These are phyloP conservation scores for Penicillium desertorum DNA, from an alignment of 495 filamentous ascomycete genomes.

Conservation along the genomic window DNA sequence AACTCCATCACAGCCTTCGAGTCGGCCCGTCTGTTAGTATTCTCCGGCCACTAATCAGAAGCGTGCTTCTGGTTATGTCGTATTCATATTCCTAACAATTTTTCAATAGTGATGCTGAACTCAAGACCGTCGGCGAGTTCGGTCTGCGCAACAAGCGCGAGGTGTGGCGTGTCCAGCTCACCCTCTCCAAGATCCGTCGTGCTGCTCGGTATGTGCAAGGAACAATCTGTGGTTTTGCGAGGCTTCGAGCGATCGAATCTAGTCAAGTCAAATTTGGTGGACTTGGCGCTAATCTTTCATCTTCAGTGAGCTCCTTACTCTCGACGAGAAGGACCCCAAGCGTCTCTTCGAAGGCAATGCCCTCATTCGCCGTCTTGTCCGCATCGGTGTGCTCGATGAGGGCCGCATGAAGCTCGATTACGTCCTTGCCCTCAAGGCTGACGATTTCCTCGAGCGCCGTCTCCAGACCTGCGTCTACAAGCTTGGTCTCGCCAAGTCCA, in stretches of 20 bases:
- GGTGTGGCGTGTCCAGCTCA: constrained; percentile 99
- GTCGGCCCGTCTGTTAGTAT: constrained; percentile 98
- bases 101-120: constrained; percentile 85
- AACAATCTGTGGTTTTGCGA: neutral
- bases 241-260: neutral
- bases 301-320: constrained; percentile 92
- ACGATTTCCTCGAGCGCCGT: constrained; percentile 99
- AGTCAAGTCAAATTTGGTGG: neutral
- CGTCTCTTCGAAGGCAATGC: constrained; percentile 99
- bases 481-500: constrained; percentile 98
- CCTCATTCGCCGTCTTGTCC: constrained; percentile 98
- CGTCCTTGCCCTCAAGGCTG: constrained; percentile 95
- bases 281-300: constrained; percentile 16
- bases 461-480: constrained; percentile 99
- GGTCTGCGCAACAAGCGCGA: constrained; percentile 99
- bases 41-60: constrained; percentile 94
- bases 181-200: constrained; percentile 99
- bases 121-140: constrained; percentile 99
- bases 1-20: constrained; percentile 69
- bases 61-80: constrained; percentile 98
- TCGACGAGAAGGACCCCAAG: constrained; percentile 99
- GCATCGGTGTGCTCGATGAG: constrained; percentile 99
- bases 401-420: constrained; percentile 99
- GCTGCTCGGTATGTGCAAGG: constrained; percentile 82
- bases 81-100: constrained; percentile 46